Conservation (phyloP, 2,329 filamentous ascomycete genomes). For the Xylariales sp. region DNA sequence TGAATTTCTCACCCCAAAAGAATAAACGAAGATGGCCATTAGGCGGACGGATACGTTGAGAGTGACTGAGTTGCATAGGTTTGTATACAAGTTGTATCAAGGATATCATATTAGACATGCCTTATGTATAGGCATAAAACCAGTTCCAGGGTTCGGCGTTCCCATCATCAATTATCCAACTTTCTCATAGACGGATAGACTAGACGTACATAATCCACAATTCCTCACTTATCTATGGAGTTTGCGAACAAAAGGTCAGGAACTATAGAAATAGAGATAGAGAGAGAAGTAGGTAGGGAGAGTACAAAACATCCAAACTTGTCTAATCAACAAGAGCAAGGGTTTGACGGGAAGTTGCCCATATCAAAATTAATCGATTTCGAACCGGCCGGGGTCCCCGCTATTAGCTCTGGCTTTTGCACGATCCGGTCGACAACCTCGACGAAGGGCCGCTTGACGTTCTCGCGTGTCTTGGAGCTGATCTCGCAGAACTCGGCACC, state of each 20-base stretch:
- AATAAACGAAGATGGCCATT: slow-evolving; percentile 53
- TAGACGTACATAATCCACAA: slow-evolving; percentile 5
- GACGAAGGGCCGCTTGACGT: slow-evolving; percentile 63
- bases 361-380: slow-evolving; percentile 47
- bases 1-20: slow-evolving; percentile 67
- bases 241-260: not conserved
- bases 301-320: not conserved
- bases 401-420: slow-evolving; percentile 57
- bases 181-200: slow-evolving; percentile 32
- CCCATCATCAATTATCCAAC: slow-evolving; percentile 21
- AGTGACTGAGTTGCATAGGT: not conserved
- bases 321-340: slow-evolving; percentile 31
- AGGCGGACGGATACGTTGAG: not conserved
- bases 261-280: not conserved
- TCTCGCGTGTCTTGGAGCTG: slow-evolving; percentile 64
- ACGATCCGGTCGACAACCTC: slow-evolving; percentile 64
- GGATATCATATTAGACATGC: slow-evolving; percentile 43
- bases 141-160: slow-evolving; percentile 36
- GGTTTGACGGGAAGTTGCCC: slow-evolving; percentile 42
- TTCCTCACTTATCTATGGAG: slow-evolving; percentile 1
- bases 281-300: not conserved
- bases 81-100: slow-evolving; percentile 45
- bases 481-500: slow-evolving; percentile 64
- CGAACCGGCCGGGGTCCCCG: slow-evolving; percentile 42
- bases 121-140: slow-evolving; percentile 40